Conservation (phyloP, 2,329 filamentous ascomycete species). For the Scedosporium minutisporum region DNA sequence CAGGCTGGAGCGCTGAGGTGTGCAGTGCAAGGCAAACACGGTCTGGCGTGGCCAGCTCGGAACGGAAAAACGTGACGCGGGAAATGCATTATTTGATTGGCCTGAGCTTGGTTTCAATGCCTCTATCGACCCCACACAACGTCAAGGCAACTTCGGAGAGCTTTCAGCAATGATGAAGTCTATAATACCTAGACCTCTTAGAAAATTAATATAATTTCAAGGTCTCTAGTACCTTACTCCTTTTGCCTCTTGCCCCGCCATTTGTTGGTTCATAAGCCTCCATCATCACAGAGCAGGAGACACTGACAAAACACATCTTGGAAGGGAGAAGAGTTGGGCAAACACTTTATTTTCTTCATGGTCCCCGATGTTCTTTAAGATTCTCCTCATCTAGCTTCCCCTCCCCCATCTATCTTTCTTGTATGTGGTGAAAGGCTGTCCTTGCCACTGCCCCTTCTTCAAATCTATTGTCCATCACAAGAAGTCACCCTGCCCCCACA, state of each 20-base stretch:
- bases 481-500: too few species aligned
- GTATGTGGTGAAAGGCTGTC: neutral
- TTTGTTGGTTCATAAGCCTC: neutral
- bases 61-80: slow-evolving; percentile 7
- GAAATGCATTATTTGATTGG: slow-evolving; percentile 12
- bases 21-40: slow-evolving; percentile 33
- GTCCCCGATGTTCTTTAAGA: neutral
- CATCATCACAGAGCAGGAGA: neutral
- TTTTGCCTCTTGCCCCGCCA: neutral
- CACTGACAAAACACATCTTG: neutral
- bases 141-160: neutral
- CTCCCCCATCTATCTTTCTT: neutral
- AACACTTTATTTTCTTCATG: neutral
- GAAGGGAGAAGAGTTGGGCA: neutral
- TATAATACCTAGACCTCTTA: neutral
- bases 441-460: neutral
- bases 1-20: slow-evolving; percentile 8
- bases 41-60: slow-evolving; percentile 26
- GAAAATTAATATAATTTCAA: too few species aligned
- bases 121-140: neutral
- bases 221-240: neutral
- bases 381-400: neutral
- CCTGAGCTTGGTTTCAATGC: slow-evolving; percentile 9
- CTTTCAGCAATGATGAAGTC: neutral
- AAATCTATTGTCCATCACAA: too few species aligned